Conservation (phyloP, 495 filamentous ascomycete genomes). For the Clohesyomyces aquaticus region DNA sequence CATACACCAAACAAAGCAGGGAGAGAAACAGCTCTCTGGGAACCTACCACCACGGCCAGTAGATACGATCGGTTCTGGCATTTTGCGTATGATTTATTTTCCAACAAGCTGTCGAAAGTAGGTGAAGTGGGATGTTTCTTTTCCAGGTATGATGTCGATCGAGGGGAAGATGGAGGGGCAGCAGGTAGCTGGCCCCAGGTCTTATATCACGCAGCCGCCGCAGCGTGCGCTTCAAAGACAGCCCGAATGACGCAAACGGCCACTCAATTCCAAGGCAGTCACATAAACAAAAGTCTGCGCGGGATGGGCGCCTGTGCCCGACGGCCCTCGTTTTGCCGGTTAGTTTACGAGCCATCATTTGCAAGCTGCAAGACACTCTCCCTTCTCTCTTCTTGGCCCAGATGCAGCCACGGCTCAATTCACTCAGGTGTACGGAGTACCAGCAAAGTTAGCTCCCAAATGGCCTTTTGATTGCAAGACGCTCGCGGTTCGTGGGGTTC, state of each 20-base stretch:
- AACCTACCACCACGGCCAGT: conserved; percentile 49
- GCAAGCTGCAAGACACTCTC: too few species aligned
- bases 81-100: conserved; percentile 1
- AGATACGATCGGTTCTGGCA: conserved; percentile 36
- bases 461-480: conserved; percentile 9
- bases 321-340: too few species aligned
- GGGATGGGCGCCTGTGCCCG: too few species aligned
- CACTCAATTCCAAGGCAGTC: neutral
- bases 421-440: neutral
- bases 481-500: conserved; percentile 5
- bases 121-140: neutral
- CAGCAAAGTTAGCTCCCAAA: neutral
- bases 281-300: too few species aligned
- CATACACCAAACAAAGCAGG: neutral
- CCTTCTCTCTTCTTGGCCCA: neutral
- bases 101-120: neutral
- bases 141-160: neutral
- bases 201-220: neutral
- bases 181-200: neutral
- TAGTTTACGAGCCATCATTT: too few species aligned
- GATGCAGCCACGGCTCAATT: conserved; percentile 11
- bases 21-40: neutral
- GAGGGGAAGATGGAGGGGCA: neutral
- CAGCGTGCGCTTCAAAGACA: too few species aligned
- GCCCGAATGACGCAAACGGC: neutral